Evolutionary conservation across 2,329 filamentous ascomycete genomes (phyloP), one percentile per base, ranked within the genome.

Genomic region (Trichoderma simmonsii): DNA sequence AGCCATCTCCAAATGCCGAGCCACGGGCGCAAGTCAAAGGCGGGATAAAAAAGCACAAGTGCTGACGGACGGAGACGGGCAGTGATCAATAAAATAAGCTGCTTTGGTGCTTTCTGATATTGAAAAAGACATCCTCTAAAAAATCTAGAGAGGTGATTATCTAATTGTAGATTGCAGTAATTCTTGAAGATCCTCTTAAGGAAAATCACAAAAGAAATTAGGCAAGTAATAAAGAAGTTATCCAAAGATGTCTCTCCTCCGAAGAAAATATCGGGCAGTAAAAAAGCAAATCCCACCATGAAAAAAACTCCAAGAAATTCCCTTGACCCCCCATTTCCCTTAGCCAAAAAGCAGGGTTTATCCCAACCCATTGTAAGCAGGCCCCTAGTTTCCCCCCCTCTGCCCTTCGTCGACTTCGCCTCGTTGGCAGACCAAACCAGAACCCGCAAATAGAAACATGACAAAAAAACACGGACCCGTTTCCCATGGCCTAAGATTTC

Each of bases 391-490:
- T n/a, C 39, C 57, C 51, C 39, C 39, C 66, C 66, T 21, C 57
- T 39, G 26, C 57, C 32, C n/a, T 59, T 61, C 56, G 32, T 43
- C 56, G 56, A n/a, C 66, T 70, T 70, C 66, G 66, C 66, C 66
- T 70, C 57, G 66, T 59, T 70, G 54, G 57, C 48, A 54, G 43
- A 48, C 65, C 65, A 70, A 62, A 26, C 30, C 43, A 57, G 36
- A 57, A 57, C 28, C 64, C 56, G 39, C 57, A 70, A 62, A 70
- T 62, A 70, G 57, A 70, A 70, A 70, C 48, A 63, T 64, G 59
- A 71, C 59, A 64, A 64, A 64, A 70, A 28, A 63, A 57, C 32
- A 59, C 15, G 43, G 34, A 71, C 48, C 56, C 32, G 59, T 63
- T 70, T 63, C 65, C 51, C 65, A 18, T 68, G n/a, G 56, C 65